Base-by-base conservation (phyloP, 257 asterid genomes). In the Henckelia pumila region DNA sequence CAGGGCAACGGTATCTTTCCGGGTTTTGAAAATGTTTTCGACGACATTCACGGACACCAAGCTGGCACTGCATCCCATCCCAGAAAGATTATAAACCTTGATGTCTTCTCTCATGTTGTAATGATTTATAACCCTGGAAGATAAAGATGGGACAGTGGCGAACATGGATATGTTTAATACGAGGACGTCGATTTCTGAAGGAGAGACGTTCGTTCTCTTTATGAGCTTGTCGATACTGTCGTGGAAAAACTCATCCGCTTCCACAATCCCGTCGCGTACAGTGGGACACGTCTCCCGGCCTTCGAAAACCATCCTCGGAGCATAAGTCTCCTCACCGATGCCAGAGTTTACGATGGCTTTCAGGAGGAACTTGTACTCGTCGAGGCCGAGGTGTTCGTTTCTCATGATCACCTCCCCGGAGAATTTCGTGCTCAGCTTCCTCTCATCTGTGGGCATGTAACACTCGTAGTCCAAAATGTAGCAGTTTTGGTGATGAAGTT, bases 51-150 rank as follows among this genome's bases (percentile, higher is more conserved):
- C 56, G 0, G 99, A 81, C 21, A 93, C 30, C 3, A 91, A 6
- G 62, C 99, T 93, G 0, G 97, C 99, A 71, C 96, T 86, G 59
- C 97, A 93, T 2, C 99, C 99, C 99, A 93, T 93, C 0, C 96
- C 96, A 0, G 95, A 79, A 55, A 93, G 78, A 56, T 88, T 90
- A 8, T 90, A 93, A 4, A 83, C 83, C 86, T 93, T 93, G 21
- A 90, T 53, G 19, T 85, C 89, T 0, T 84, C 88, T 1, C 86
- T 75, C 94, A 90, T 63, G 72, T 82, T 81, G 73, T 82, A 90
- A 0, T 4, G 28, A 35, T 88, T 86, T 52, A 93, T 78, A 23
- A 90, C 84, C 32, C 94, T 72, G 0, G 92, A 30, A 0, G 97
- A 61, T 3, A 88, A 64, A 0, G 96, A 90, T 0, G 99, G 97